phyloP scores from a whole-genome alignment of 176 grass and related monocot genomes.

The Hordeum vulgare region DNA sequence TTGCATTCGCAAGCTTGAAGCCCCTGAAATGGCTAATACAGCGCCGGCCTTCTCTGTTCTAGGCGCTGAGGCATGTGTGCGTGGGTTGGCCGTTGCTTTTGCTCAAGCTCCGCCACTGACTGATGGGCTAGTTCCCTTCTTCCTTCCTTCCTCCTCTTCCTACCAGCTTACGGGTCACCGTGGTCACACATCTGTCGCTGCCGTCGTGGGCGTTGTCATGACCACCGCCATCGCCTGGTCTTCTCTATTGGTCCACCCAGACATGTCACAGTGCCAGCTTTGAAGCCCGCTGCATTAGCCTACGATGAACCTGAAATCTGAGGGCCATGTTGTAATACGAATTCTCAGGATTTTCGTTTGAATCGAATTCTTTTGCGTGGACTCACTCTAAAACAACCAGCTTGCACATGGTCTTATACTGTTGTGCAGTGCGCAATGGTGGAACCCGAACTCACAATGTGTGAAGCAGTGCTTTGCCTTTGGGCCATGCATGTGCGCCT shows the following conservation, averaged over 20 bases:
- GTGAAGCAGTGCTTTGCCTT: not conserved
- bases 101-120: not conserved
- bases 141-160: not conserved
- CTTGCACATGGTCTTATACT: not conserved
- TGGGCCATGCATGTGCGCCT: not conserved
- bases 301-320: not conserved
- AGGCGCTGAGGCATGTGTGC: not conserved
- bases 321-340: not conserved
- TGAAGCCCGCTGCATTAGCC: not conserved
- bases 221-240: not conserved
- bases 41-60: not conserved
- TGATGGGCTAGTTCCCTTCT: not conserved
- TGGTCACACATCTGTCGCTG: not conserved
- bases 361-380: not conserved
- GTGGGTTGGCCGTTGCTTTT: too few species aligned
- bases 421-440: not conserved
- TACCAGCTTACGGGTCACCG: too few species aligned
- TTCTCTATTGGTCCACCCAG: not conserved
- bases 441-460: not conserved
- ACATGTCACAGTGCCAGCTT: conserved; percentile 19
- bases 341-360: not conserved
- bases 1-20: not conserved
- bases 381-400: not conserved
- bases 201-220: not conserved
- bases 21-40: not conserved